Conservation (phyloP, 2,329 filamentous ascomycete genomes). For the Exophiala phaeomuriformis region DNA sequence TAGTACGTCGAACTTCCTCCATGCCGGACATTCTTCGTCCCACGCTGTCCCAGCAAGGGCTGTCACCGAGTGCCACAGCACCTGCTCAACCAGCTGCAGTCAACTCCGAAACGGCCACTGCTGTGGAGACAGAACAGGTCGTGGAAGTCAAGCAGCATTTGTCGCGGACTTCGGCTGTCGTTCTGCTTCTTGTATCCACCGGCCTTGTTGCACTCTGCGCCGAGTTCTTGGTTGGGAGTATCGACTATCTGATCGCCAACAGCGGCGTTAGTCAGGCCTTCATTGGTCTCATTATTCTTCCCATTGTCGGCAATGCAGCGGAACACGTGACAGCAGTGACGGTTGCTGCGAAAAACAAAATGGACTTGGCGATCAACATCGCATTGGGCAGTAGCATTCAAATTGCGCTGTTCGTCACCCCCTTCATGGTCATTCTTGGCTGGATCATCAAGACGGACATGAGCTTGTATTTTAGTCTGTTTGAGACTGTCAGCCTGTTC, state of each 20-base stretch:
- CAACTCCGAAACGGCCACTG: constrained; percentile 4
- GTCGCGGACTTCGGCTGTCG: constrained; percentile 43
- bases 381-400: constrained; percentile 65
- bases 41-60: constrained; percentile 16
- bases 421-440: constrained; percentile 62
- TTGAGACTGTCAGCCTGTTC: constrained; percentile 82
- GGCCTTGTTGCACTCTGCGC: constrained; percentile 61
- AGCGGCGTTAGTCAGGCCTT: constrained; percentile 56
- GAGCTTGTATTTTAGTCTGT: constrained; percentile 78
- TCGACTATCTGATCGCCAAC: constrained; percentile 55
- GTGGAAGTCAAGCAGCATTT: constrained; percentile 30
- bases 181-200: constrained; percentile 58
- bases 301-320: constrained; percentile 66
- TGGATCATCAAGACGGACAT: constrained; percentile 63
- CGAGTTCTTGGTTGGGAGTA: constrained; percentile 63
- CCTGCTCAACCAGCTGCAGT: constrained; percentile 44
- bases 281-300: constrained; percentile 64
- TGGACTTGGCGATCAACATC: constrained; percentile 67
- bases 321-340: constrained; percentile 66
- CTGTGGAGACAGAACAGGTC: constrained; percentile 29
- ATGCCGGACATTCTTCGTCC: constrained; percentile 60
- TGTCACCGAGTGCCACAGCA: constrained; percentile 29
- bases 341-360: constrained; percentile 67
- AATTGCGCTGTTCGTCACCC: constrained; percentile 63
- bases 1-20: constrained; percentile 59